These are phyloP conservation scores for Aspergillus ellipticus DNA, from an alignment of 495 filamentous ascomycete genomes.

Conservation along the genomic window DNA sequence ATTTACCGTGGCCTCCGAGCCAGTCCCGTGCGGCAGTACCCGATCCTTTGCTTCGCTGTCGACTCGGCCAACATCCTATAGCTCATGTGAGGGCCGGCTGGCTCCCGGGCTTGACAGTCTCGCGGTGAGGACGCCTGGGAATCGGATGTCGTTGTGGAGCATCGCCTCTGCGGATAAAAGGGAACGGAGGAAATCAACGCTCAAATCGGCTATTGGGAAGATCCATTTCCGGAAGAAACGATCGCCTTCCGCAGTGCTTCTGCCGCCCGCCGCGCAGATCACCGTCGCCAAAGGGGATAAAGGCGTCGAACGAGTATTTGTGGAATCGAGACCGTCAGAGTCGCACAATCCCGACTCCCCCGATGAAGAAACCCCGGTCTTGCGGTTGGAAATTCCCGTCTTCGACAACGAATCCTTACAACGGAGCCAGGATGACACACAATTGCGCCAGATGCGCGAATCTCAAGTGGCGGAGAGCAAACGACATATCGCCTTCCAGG, in stretches of 20 bases:
- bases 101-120: conserved; percentile 6
- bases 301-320: conserved; percentile 28
- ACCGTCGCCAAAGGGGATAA: conserved; percentile 23
- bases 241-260: conserved; percentile 25
- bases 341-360: conserved; percentile 3
- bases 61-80: conserved; percentile 41
- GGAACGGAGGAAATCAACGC: conserved; percentile 31
- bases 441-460: conserved; percentile 50
- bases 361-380: conserved; percentile 16
- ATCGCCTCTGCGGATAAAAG: conserved; percentile 30
- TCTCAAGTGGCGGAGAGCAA: conserved; percentile 54
- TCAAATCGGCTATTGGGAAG: conserved; percentile 38
- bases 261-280: conserved; percentile 32
- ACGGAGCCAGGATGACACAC: conserved; percentile 43
- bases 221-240: conserved; percentile 40
- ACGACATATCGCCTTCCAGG: conserved; percentile 54
- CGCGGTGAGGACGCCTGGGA: conserved; percentile 5
- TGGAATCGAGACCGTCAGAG: conserved; percentile 21
- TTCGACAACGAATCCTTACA: conserved; percentile 36
- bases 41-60: conserved; percentile 42
- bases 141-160: conserved; percentile 33
- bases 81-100: conserved; percentile 35
- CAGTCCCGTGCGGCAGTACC: conserved; percentile 31
- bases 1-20: conserved; percentile 35
- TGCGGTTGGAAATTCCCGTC: conserved; percentile 36